Percentiles rank a stretch among this genome's conserved stretches.
These are phyloP conservation scores for Hymenoscyphus repandus DNA, from an alignment of 2,329 filamentous ascomycete species.

Conservation along the genomic window DNA sequence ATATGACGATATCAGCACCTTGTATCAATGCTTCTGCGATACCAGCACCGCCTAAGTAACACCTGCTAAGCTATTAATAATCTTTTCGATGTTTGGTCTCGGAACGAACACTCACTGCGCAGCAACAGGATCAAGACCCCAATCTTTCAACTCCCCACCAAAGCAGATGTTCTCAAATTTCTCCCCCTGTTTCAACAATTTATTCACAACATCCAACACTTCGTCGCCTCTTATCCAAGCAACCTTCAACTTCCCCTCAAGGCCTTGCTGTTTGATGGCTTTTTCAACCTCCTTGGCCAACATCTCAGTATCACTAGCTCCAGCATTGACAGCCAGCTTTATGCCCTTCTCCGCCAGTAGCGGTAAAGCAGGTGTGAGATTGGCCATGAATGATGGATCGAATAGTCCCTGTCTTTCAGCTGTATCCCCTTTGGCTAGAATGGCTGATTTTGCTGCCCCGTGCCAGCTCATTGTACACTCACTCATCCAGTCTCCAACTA, in stretches of 20 bases:
- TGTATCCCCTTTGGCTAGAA: slow-evolving; percentile 12
- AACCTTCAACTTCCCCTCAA: slow-evolving; percentile 32
- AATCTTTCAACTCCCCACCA: slow-evolving; percentile 7
- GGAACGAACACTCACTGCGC: slow-evolving; percentile 3
- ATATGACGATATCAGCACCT: slow-evolving; percentile 40
- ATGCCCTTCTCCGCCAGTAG: slow-evolving; percentile 42
- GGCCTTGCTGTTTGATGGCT: slow-evolving; percentile 4
- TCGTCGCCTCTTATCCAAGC: slow-evolving; percentile 43
- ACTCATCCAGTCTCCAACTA: slow-evolving; percentile 45
- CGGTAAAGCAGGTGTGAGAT: slow-evolving; percentile 30
- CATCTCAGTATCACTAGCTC: slow-evolving; percentile 44
- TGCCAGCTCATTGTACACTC: slow-evolving; percentile 33
- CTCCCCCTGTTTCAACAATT: slow-evolving; percentile 9
- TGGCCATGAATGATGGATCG: slow-evolving; percentile 15
- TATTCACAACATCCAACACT: slow-evolving; percentile 31
- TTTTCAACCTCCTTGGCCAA: slow-evolving; percentile 30
- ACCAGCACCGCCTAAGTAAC: slow-evolving; percentile 44
- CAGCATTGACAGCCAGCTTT: slow-evolving; percentile 48
- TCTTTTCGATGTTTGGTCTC: no score
- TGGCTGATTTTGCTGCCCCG: slow-evolving; percentile 22
- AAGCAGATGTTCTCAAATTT: slow-evolving; percentile 12
- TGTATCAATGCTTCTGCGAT: slow-evolving; percentile 34
- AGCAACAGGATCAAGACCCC: slow-evolving; percentile 10
- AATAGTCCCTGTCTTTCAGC: neutral
- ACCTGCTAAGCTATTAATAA: neutral